These are phyloP conservation scores for Candida glaebosa DNA, from an alignment of 805 yeast species.

Conservation along the genomic window DNA sequence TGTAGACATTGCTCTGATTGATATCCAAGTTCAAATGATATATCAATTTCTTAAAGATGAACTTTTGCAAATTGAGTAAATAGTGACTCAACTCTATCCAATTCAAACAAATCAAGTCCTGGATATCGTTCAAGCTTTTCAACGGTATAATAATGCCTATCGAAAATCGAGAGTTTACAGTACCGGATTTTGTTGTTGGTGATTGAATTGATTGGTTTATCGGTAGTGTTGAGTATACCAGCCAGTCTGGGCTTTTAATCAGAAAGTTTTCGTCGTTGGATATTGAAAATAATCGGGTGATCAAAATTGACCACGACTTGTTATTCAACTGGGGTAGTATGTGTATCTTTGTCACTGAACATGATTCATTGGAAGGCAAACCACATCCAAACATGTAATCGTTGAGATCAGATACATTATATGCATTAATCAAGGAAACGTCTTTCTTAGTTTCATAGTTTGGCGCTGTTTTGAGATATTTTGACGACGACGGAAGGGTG, in stretches of 20 bases:
- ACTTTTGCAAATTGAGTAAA: conserved; percentile 35
- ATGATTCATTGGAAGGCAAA: conserved; percentile 45
- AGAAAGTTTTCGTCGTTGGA: conserved; percentile 21
- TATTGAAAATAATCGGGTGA: conserved; percentile 45
- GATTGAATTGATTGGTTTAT: conserved; percentile 12
- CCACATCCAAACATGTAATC: conserved; percentile 59
- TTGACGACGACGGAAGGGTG: not conserved
- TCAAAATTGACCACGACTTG: conserved; percentile 32
- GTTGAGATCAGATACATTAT: conserved; percentile 43
- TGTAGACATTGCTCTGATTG: conserved; percentile 12
- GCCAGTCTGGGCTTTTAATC: conserved; percentile 28
- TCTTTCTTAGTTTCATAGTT: not conserved
- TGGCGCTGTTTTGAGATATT: not conserved
- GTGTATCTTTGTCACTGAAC: conserved; percentile 46
- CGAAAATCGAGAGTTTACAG: conserved; percentile 38
- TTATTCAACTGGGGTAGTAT: conserved; percentile 40
- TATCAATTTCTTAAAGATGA: conserved; percentile 36
- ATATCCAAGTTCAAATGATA: conserved; percentile 16
- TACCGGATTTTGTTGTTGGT: conserved; percentile 5
- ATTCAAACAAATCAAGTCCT: conserved; percentile 44
- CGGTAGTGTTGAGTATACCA: conserved; percentile 40
- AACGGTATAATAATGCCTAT: conserved; percentile 49
- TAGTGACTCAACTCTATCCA: conserved; percentile 47
- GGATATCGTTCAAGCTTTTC: conserved; percentile 24
- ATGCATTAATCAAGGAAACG: not conserved